Percentiles rank a stretch among this genome's conserved stretches.
Conservation (phyloP, 495 filamentous ascomycete species). For the Lasiosphaeriaceae sp. region DNA sequence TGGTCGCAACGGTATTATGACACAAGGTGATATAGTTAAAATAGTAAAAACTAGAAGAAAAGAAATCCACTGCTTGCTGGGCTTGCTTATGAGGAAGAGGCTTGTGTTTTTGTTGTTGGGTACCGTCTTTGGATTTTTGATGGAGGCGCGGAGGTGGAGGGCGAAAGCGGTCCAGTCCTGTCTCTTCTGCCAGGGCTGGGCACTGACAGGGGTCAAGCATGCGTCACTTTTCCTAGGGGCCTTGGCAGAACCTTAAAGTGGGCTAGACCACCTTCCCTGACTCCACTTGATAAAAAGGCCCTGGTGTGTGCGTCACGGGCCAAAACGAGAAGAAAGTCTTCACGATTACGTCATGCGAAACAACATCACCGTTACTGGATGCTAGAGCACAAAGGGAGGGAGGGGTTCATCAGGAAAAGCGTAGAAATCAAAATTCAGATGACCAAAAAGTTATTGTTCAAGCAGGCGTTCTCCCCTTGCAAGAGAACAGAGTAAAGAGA, state of each 20-base stretch:
- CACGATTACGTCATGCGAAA: not conserved
- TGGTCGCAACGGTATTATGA: not conserved
- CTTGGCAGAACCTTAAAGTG: not conserved
- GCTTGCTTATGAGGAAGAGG: not conserved
- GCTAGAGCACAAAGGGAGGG: not conserved
- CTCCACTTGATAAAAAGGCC: not conserved
- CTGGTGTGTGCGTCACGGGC: no score
- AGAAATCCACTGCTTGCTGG: not conserved
- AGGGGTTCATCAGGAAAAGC: no score
- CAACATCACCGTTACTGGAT: not conserved
- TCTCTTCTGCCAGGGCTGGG: not conserved
- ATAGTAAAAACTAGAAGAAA: not conserved
- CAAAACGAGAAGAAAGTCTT: not conserved
- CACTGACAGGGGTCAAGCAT: constrained; percentile 5
- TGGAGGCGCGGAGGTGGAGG: not conserved
- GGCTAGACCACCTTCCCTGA: not conserved
- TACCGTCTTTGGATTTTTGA: not conserved
- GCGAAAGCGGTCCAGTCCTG: not conserved
- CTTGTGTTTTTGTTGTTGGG: not conserved
- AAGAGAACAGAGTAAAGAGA: no score
- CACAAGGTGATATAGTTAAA: not conserved
- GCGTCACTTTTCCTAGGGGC: constrained; percentile 13
- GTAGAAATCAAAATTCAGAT: no score
- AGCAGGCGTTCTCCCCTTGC: no score
- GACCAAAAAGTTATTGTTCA: no score